Conservation (phyloP, 176 grass and related monocot species). For the Oryza longistaminata region DNA sequence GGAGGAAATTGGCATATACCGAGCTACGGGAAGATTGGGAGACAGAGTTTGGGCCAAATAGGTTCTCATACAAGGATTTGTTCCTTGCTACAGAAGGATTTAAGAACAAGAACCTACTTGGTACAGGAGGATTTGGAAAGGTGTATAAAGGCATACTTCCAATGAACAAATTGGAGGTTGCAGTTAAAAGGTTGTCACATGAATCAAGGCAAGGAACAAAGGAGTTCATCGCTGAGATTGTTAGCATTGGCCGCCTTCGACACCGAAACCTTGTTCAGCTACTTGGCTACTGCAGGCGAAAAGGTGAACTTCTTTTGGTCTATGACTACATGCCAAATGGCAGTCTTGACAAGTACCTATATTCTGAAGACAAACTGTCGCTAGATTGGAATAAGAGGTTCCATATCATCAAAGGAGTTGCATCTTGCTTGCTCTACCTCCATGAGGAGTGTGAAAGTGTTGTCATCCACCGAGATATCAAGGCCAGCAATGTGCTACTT, state of each 20-base stretch:
- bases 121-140: slow-evolving; percentile 37
- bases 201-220: too few species aligned
- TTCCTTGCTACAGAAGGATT: slow-evolving; percentile 30
- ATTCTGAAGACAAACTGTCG: not conserved
- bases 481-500: slow-evolving; percentile 43
- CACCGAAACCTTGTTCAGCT: slow-evolving; percentile 29
- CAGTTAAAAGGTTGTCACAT: too few species aligned
- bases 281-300: slow-evolving; percentile 27
- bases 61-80: slow-evolving; percentile 37
- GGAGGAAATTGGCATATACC: not conserved
- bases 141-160: slow-evolving; percentile 36
- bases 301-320: slow-evolving; percentile 37
- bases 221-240: too few species aligned
- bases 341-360: slow-evolving; percentile 35
- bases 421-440: slow-evolving; percentile 43
- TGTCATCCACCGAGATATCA: slow-evolving; percentile 34
- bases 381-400: slow-evolving; percentile 42
- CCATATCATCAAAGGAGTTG: slow-evolving; percentile 48
- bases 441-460: slow-evolving; percentile 57
- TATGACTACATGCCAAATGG: slow-evolving; percentile 43
- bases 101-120: slow-evolving; percentile 24
- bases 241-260: not conserved
- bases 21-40: slow-evolving; percentile 44
- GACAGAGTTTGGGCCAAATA: not conserved
- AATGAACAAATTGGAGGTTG: not conserved